Conservation (phyloP, 2,329 filamentous ascomycete species). For the Alternaria postmessia region DNA sequence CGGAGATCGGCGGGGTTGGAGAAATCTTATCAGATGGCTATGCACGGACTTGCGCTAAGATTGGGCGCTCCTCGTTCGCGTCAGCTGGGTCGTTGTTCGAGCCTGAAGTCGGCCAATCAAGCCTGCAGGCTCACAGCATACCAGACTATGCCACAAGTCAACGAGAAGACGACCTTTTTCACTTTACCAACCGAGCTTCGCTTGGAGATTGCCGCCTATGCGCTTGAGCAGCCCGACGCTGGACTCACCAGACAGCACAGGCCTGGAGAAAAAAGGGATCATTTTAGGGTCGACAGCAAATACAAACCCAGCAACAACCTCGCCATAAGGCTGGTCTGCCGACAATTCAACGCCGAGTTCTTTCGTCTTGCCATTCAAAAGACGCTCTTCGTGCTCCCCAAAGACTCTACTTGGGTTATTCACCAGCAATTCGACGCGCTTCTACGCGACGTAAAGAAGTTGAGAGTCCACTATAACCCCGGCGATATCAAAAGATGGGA, state of each 20-base stretch:
- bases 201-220: constrained; percentile 41
- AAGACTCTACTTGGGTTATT: constrained; percentile 18
- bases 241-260: constrained; percentile 27
- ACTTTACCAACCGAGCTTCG: constrained; percentile 50
- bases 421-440: constrained; percentile 27
- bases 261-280: not conserved
- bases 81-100: not conserved
- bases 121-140: not conserved
- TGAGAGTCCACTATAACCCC: constrained; percentile 38
- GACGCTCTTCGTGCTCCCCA: constrained; percentile 47
- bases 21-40: constrained; percentile 36
- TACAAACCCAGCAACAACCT: constrained; percentile 33
- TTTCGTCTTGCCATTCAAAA: constrained; percentile 43
- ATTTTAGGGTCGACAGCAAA: not conserved
- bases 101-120: not conserved
- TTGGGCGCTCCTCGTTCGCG: not conserved
- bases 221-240: constrained; percentile 32
- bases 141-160: not conserved
- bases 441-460: constrained; percentile 41
- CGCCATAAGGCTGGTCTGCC: constrained; percentile 48
- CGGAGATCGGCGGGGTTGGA: constrained; percentile 22
- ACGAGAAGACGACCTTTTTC: constrained; percentile 24
- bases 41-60: constrained; percentile 9
- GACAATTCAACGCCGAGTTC: constrained; percentile 49
- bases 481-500: constrained; percentile 43